These are phyloP conservation scores for Linum usitatissimum DNA, from an alignment of 345 rosid genomes.

Conservation along the genomic window DNA sequence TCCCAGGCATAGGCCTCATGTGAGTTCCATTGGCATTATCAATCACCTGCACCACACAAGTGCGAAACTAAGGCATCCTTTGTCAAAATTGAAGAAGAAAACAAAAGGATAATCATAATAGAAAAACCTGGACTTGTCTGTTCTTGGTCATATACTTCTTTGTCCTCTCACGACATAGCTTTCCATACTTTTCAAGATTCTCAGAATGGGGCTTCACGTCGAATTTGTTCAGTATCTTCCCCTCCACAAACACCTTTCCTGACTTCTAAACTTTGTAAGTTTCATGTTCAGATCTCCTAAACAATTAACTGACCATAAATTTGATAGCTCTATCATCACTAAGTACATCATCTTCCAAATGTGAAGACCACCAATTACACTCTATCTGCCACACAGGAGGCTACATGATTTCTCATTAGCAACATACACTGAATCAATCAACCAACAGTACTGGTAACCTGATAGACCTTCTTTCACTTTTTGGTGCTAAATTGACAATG, in stretches of 20 bases:
- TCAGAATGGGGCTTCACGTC: constrained; percentile 76
- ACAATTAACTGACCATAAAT: neutral
- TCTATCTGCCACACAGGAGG: too few species aligned
- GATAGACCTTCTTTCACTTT: neutral
- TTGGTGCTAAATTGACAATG: neutral
- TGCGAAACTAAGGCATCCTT: too few species aligned
- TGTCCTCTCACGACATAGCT: constrained; percentile 72
- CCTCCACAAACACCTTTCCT: constrained; percentile 59
- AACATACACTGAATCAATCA: neutral
- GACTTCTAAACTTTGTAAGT: constrained; percentile 14
- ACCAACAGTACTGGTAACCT: neutral
- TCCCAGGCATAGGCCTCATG: constrained; percentile 74
- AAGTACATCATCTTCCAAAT: neutral
- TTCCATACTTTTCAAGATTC: constrained; percentile 64
- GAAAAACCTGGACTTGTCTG: constrained; percentile 68
- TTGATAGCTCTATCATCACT: neutral
- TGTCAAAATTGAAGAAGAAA: too few species aligned
- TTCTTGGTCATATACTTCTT: constrained; percentile 54
- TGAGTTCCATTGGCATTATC: constrained; percentile 63
- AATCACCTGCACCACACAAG: constrained; percentile 43
- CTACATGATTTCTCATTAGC: too few species aligned
- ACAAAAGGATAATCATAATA: neutral
- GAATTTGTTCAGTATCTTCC: constrained; percentile 68
- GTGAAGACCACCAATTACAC: too few species aligned
- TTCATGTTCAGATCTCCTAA: constrained; percentile 1